A percentile compares a stretch with the other conserved stretches of the same genome.
Evolutionary conservation across 1,284 basidiomycete species (phyloP).

Genomic region (Austroboletus novae-zelandiae): DNA sequence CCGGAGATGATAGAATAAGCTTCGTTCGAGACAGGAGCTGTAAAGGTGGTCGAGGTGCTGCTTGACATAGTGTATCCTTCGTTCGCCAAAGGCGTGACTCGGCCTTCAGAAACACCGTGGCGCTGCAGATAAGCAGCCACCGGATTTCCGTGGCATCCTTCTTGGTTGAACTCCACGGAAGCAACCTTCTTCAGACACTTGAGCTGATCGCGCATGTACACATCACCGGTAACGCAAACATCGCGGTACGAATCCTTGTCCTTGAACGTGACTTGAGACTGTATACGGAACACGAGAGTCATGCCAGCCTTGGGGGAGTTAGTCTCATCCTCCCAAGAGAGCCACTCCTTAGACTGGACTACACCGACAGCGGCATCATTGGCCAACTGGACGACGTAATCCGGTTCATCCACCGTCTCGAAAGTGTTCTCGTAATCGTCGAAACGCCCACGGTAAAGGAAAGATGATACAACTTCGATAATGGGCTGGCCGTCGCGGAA

Average conservation of each 20-base stretch:
- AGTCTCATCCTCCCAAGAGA: constrained; percentile 88
- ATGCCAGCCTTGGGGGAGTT: constrained; percentile 79
- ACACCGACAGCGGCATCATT: constrained; percentile 87
- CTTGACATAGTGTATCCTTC: constrained; percentile 83
- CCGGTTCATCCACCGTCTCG: constrained; percentile 86
- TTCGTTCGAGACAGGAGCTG: constrained; percentile 85
- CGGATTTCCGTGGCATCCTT: constrained; percentile 90
- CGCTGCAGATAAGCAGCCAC: constrained; percentile 93
- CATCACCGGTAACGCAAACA: constrained; percentile 81
- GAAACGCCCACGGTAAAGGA: constrained; percentile 96
- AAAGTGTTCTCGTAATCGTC: constrained; percentile 95
- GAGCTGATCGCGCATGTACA: constrained; percentile 83
- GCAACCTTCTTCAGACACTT: constrained; percentile 88
- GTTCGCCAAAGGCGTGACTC: constrained; percentile 75
- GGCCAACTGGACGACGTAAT: constrained; percentile 78
- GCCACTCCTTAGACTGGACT: constrained; percentile 96
- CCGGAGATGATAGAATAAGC: constrained; percentile 95
- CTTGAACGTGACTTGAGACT: constrained; percentile 87
- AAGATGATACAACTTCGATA: constrained; percentile 92
- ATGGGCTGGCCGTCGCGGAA: constrained; percentile 74
- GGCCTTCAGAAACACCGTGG: constrained; percentile 78
- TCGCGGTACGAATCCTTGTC: constrained; percentile 85
- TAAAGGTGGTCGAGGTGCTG: constrained; percentile 60
- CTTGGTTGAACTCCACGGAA: constrained; percentile 82
- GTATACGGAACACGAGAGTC: constrained; percentile 85